Conservation (phyloP, 1,139 yeast species). For the Lizanozyma gosingica region DNA sequence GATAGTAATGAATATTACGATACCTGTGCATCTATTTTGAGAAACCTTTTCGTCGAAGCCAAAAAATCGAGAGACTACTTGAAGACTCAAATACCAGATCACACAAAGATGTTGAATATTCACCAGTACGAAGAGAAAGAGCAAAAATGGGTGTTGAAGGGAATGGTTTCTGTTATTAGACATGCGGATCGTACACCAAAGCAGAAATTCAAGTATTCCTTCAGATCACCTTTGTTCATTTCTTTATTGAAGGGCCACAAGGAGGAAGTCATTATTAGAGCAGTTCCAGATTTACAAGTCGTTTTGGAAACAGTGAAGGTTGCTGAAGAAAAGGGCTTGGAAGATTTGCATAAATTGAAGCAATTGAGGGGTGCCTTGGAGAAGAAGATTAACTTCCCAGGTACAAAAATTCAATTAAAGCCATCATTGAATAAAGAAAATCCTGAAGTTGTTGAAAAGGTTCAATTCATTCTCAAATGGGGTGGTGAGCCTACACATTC, state of each 20-base stretch:
- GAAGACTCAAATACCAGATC: slow-evolving; percentile 30
- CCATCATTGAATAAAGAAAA: slow-evolving; percentile 64
- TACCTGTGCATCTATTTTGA: slow-evolving; percentile 67
- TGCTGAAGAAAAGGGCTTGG: slow-evolving; percentile 72
- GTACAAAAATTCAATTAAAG: slow-evolving; percentile 92
- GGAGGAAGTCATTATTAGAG: slow-evolving; percentile 92
- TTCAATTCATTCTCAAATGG: slow-evolving; percentile 94
- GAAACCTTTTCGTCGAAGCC: slow-evolving; percentile 62
- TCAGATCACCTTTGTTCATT: slow-evolving; percentile 78
- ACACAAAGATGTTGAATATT: slow-evolving; percentile 27
- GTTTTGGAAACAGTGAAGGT: slow-evolving; percentile 78
- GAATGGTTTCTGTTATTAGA: slow-evolving; percentile 82
- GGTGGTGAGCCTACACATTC: slow-evolving; percentile 99
- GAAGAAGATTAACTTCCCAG: slow-evolving; percentile 85
- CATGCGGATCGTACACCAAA: slow-evolving; percentile 99
- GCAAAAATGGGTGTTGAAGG: slow-evolving; percentile 96
- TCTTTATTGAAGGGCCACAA: slow-evolving; percentile 87
- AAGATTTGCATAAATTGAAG: slow-evolving; percentile 66
- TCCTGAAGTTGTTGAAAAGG: slow-evolving; percentile 75
- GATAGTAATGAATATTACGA: slow-evolving; percentile 86
- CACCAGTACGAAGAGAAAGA: slow-evolving; percentile 64
- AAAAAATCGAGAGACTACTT: slow-evolving; percentile 35
- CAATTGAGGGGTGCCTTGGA: slow-evolving; percentile 79
- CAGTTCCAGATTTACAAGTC: slow-evolving; percentile 74
- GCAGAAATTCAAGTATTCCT: slow-evolving; percentile 93